These are phyloP conservation scores for Kodamaea nitidulidarum DNA, from an alignment of 805 yeast genomes.

Conservation along the genomic window DNA sequence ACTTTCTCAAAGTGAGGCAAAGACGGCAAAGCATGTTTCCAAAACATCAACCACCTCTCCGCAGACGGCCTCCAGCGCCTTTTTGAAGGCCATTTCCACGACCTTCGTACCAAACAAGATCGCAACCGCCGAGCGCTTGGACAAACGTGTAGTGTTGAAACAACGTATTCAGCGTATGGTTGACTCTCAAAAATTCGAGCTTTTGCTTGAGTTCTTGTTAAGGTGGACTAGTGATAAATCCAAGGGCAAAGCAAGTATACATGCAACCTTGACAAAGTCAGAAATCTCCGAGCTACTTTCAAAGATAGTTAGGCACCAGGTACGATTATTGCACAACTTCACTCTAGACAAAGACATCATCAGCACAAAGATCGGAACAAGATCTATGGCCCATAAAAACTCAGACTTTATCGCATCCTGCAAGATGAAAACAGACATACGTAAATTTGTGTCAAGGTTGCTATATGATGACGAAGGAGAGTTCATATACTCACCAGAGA, in stretches of 20 bases:
- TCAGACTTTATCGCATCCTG: slow-evolving; percentile 12
- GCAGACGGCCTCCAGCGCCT: slow-evolving; percentile 4
- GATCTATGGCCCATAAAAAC: slow-evolving; percentile 3
- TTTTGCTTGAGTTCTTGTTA: slow-evolving; percentile 4
- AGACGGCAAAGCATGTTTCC: too few species aligned
- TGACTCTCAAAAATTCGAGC: slow-evolving; percentile 5
- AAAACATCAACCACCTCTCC: neutral
- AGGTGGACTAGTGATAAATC: slow-evolving; percentile 4
- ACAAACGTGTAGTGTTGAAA: slow-evolving; percentile 4
- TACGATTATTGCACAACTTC: slow-evolving; percentile 11
- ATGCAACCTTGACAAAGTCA: neutral
- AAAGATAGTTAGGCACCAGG: slow-evolving; percentile 17
- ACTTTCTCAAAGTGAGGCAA: too few species aligned
- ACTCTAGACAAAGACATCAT: slow-evolving; percentile 8
- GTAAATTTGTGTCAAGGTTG: slow-evolving; percentile 24
- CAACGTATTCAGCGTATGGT: slow-evolving; percentile 4
- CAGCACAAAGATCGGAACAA: slow-evolving; percentile 6
- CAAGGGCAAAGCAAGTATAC: slow-evolving; percentile 1
- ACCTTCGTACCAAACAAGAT: slow-evolving; percentile 4
- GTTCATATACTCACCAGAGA: slow-evolving; percentile 18
- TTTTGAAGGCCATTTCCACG: slow-evolving; percentile 3
- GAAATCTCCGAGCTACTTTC: slow-evolving; percentile 6
- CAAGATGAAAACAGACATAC: slow-evolving; percentile 16
- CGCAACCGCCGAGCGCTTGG: neutral
- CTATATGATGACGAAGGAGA: slow-evolving; percentile 15